phyloP scores from a whole-genome alignment of 2,329 filamentous ascomycete genomes.

The Alternaria sp. region DNA sequence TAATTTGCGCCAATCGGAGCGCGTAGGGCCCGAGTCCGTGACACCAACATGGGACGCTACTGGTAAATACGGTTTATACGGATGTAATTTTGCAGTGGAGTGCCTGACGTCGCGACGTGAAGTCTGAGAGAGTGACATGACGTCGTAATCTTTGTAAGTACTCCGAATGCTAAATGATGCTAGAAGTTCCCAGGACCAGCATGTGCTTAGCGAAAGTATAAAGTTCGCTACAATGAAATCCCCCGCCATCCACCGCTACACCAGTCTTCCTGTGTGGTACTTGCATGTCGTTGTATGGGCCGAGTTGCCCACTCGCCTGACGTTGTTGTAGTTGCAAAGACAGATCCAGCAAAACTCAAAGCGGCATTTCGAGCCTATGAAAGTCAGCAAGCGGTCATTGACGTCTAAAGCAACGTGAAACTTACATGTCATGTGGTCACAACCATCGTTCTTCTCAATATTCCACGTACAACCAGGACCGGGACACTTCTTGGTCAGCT shows the following conservation, averaged over 20 bases:
- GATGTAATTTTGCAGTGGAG: neutral
- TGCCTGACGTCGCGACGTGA: neutral
- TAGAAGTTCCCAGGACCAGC: neutral
- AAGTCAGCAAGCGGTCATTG: slow-evolving; percentile 7
- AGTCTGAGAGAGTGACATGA: neutral
- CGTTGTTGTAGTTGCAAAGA: slow-evolving; percentile 34
- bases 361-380: slow-evolving; percentile 41
- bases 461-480: slow-evolving; percentile 41
- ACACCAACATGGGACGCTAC: neutral
- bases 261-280: slow-evolving; percentile 23
- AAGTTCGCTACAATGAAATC: neutral
- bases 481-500: slow-evolving; percentile 50
- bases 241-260: neutral
- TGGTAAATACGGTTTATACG: neutral
- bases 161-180: neutral
- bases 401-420: no score
- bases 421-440: slow-evolving; percentile 53
- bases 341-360: slow-evolving; percentile 54
- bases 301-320: slow-evolving; percentile 26
- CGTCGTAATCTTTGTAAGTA: neutral
- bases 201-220: neutral
- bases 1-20: slow-evolving; percentile 8
- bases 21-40: neutral
- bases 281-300: slow-evolving; percentile 29
- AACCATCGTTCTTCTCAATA: slow-evolving; percentile 53